These are phyloP conservation scores for Guadua angustifolia DNA, from an alignment of 176 grass and related monocot genomes.

Conservation along the genomic window DNA sequence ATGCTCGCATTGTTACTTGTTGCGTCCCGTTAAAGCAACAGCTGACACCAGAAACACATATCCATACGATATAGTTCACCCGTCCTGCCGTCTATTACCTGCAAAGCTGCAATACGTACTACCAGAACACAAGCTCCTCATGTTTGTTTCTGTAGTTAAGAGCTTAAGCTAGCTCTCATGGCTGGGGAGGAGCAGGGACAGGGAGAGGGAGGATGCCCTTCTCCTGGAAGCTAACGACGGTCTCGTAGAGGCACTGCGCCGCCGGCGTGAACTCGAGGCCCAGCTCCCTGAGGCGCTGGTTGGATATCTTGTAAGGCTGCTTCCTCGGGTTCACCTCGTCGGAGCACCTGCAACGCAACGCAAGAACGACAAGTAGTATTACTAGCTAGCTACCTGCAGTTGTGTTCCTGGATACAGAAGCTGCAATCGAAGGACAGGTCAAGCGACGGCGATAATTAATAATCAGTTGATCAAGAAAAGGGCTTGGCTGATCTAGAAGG, in stretches of 20 bases:
- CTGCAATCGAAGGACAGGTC: neutral
- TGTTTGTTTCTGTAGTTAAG: neutral
- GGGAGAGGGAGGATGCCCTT: constrained; percentile 47
- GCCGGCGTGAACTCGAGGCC: constrained; percentile 55
- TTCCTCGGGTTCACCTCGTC: constrained; percentile 68
- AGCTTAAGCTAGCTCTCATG: neutral
- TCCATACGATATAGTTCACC: neutral
- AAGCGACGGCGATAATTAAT: neutral
- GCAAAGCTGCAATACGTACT: neutral
- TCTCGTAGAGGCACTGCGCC: constrained; percentile 60
- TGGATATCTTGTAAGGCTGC: constrained; percentile 61
- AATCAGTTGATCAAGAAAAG: neutral
- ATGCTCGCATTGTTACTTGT: neutral
- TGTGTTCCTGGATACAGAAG: neutral
- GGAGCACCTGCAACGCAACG: constrained; percentile 42
- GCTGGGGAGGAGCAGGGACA: neutral
- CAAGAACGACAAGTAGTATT: neutral
- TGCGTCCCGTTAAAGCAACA: neutral
- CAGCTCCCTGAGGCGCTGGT: constrained; percentile 47
- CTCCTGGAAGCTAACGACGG: constrained; percentile 61
- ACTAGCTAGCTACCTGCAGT: neutral
- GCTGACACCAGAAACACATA: neutral
- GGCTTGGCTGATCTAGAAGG: neutral
- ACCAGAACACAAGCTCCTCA: neutral
- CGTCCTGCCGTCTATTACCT: neutral